Evolutionary conservation across 2,329 filamentous ascomycete genomes (phyloP).

Genomic region (Fusarium avenaceum): DNA sequence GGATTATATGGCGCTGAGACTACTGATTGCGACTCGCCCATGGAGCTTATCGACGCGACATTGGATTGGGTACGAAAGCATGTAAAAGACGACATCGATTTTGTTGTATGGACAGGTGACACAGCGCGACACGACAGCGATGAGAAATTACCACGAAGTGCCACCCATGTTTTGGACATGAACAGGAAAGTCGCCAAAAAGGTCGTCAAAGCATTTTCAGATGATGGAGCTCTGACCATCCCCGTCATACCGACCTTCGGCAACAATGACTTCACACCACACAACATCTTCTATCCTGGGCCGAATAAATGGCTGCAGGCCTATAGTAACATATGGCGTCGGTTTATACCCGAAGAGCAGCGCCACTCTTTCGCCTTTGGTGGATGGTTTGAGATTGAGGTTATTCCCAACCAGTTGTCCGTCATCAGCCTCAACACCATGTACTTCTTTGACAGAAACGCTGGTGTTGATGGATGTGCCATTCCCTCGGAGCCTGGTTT

Average conservation of each 20-base stretch:
- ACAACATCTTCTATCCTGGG: conserved; percentile 90
- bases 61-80: conserved; percentile 89
- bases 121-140: conserved; percentile 92
- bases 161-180: conserved; percentile 79
- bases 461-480: conserved; percentile 91
- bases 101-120: conserved; percentile 94
- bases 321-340: conserved; percentile 83
- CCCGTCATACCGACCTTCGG: conserved; percentile 92
- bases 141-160: conserved; percentile 80
- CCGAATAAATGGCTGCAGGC: conserved; percentile 88
- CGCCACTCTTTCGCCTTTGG: conserved; percentile 91
- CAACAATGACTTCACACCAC: conserved; percentile 97
- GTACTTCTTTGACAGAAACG: conserved; percentile 95
- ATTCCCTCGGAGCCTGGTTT: conserved; percentile 86
- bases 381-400: conserved; percentile 95
- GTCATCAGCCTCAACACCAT: conserved; percentile 97
- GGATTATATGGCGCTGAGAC: conserved; percentile 88
- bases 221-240: conserved; percentile 70
- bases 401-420: conserved; percentile 85
- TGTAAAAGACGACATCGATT: conserved; percentile 83
- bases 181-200: conserved; percentile 83
- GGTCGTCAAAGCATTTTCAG: conserved; percentile 80
- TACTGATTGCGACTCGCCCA: conserved; percentile 88
- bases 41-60: conserved; percentile 85
- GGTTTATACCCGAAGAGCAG: conserved; percentile 93